Evolutionary conservation across 2,329 filamentous ascomycete genomes (phyloP).

Genomic region (Claviceps sorghi): DNA sequence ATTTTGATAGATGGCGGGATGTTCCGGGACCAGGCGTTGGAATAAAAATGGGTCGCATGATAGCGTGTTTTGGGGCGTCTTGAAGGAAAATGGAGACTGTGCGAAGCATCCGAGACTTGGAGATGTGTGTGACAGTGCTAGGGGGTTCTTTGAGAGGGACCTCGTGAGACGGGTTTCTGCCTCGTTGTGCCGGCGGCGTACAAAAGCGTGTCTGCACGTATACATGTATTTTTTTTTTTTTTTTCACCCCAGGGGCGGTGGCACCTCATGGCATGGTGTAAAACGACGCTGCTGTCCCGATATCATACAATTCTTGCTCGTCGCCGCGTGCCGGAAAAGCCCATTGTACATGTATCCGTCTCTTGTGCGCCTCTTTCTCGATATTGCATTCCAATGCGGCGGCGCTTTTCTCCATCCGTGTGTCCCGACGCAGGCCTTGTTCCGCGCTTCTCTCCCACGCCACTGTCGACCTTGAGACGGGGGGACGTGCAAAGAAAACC

Average conservation of each 20-base stretch:
- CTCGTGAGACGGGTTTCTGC: too few species aligned
- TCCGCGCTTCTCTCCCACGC: background rate
- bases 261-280: background rate
- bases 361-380: too few species aligned
- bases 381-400: too few species aligned
- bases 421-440: background rate
- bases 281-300: background rate
- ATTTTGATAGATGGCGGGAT: constrained; percentile 1
- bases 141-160: too few species aligned
- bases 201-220: too few species aligned
- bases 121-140: too few species aligned
- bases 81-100: too few species aligned
- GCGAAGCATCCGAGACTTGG: too few species aligned
- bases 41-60: constrained; percentile 4
- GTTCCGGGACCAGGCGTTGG: constrained; percentile 8
- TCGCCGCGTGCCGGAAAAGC: background rate
- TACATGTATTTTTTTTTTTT: background rate
- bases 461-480: background rate
- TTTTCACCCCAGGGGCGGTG: background rate
- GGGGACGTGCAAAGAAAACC: background rate
- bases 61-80: background rate
- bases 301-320: constrained; percentile 5
- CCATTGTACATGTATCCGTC: background rate
- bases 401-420: too few species aligned
- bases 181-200: too few species aligned